Evolutionary conservation across 345 rosid species (phyloP).

Genomic region (Brassica rapa): DNA sequence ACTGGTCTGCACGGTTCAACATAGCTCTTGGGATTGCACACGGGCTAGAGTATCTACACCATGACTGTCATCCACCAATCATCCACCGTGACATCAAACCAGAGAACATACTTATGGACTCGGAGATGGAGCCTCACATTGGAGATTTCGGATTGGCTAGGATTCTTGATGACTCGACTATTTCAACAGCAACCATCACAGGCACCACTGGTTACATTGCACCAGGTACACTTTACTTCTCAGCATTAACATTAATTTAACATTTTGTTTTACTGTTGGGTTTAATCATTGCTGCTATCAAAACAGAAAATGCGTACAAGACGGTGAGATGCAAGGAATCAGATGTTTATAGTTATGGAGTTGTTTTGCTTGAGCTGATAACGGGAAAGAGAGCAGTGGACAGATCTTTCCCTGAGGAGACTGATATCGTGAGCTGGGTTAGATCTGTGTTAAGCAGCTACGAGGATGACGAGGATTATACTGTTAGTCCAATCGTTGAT

Average conservation of each 20-base stretch:
- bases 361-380: conserved; percentile 63
- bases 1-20: conserved; percentile 65
- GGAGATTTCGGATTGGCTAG: conserved; percentile 87
- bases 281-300: conserved; percentile 48
- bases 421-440: conserved; percentile 54
- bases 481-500: conserved; percentile 48
- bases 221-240: conserved; percentile 63
- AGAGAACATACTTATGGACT: conserved; percentile 72
- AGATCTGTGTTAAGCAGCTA: conserved; percentile 44
- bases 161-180: conserved; percentile 53
- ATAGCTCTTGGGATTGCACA: conserved; percentile 73
- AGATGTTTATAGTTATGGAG: conserved; percentile 73
- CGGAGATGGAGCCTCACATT: conserved; percentile 77
- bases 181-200: conserved; percentile 44
- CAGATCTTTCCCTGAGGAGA: conserved; percentile 42
- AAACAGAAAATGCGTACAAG: conserved; percentile 71
- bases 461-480: conserved; percentile 23
- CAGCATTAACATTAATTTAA: conserved; percentile 48
- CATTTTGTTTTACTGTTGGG: conserved; percentile 48
- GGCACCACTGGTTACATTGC: conserved; percentile 86
- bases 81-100: conserved; percentile 87
- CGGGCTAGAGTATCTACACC: conserved; percentile 79
- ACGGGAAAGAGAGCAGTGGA: conserved; percentile 59
- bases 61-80: conserved; percentile 70
- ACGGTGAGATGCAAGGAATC: conserved; percentile 58